Percentiles rank a stretch among this genome's conserved stretches.
Evolutionary conservation across 129 eudicot genomes (phyloP).

Genomic region (Flaveria linearis): DNA sequence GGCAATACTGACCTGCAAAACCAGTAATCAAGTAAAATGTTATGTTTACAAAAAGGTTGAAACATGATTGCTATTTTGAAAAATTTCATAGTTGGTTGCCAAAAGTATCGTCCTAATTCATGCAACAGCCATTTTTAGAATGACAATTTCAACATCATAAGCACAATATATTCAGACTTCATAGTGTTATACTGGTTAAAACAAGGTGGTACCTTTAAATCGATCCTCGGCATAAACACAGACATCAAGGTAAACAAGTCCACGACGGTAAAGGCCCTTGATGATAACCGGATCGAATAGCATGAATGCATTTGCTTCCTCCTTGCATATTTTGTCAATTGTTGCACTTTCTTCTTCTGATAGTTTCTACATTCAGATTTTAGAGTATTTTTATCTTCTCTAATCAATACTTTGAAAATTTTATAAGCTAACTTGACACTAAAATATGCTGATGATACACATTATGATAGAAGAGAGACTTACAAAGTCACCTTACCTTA

Average conservation of each 20-base stretch:
- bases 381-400: conserved; percentile 13
- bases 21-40: not conserved
- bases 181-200: not conserved
- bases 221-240: conserved; percentile 94
- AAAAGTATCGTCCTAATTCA: conserved; percentile 6
- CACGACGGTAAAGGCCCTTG: conserved; percentile 87
- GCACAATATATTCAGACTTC: not conserved
- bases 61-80: not conserved
- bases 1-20: not conserved
- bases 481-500: conserved; percentile 55
- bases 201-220: conserved; percentile 65
- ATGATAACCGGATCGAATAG: conserved; percentile 84
- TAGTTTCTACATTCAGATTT: conserved; percentile 62
- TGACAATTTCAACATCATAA: conserved; percentile 10
- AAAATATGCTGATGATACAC: not conserved
- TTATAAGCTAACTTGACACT: conserved; percentile 5
- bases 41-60: not conserved
- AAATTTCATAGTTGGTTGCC: not conserved
- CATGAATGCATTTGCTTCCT: conserved; percentile 88
- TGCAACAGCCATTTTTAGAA: not conserved
- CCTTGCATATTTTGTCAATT: conserved; percentile 93
- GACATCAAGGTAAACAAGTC: conserved; percentile 88
- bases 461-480: conserved; percentile 8
- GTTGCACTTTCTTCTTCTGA: conserved; percentile 97
- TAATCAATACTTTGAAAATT: not conserved